Base-by-base conservation (phyloP, 2,329 filamentous ascomycete species). In the Penicillium sp. region DNA sequence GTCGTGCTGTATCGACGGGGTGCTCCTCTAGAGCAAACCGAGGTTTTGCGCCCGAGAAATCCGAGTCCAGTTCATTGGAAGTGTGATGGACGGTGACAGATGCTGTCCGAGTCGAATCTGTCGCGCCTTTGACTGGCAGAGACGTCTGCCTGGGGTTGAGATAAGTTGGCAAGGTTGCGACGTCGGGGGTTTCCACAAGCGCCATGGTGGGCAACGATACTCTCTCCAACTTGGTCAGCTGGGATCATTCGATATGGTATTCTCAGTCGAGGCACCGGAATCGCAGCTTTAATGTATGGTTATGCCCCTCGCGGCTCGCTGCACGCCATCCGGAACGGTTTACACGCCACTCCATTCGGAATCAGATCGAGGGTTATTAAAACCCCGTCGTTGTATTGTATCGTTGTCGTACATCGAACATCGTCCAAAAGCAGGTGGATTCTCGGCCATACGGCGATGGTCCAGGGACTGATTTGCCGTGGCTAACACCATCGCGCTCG, bases 1-100 rank as follows among this genome's bases (percentile, higher is more conserved):
- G 58, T 19, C 72, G 64, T 1, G 74, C 68, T 45, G 75, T 62
- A 39, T 78, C 75, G 21, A 77, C 69, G 30, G 67, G 62, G 36
- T 69, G 68, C n/a, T 71, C 66, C 35, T 71, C 67, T 2, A 70
- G 39, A 27, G 63, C 43, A 16, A 70, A 68, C 0, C 41, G 33
- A 2, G 55, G 38, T 15, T 48, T 57, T 4, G 16, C 19, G 4
- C 13, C 36, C 11, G 30, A 18, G 10, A 20, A 14, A 17, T 36
- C 23, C 25, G 35, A 39, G 1, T 38, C 21, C 4, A 36, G 13
- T 6, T 39, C 35, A 26, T 43, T 31, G 8, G 39, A 2, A 9
- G 38, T 30, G 9, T 29, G 44, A 11, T 53, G 37, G 2, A 44
- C 27, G 4, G 52, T 50, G 29, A 47, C 38, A 4, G 35, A 33